These are phyloP conservation scores for Yarrowia alimentaria DNA, from an alignment of 805 yeast genomes.

Conservation along the genomic window DNA sequence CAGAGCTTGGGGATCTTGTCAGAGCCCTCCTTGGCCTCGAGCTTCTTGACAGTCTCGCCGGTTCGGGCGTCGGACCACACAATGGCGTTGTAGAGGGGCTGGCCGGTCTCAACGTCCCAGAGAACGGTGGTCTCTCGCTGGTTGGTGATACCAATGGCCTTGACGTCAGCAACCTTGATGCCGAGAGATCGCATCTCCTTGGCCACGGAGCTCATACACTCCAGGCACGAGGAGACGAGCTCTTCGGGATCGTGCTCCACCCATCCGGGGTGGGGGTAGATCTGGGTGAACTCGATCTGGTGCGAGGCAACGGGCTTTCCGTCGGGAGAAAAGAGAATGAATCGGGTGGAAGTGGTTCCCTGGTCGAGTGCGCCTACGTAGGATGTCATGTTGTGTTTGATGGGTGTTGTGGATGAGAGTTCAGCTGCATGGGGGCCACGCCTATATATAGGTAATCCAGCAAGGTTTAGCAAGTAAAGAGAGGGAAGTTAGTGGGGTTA, in stretches of 20 bases:
- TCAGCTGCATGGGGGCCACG: not conserved
- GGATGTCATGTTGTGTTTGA: constrained; percentile 6
- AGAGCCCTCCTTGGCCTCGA: constrained; percentile 55
- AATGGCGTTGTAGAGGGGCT: constrained; percentile 81
- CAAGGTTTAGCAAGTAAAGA: constrained; percentile 22
- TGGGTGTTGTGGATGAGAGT: not conserved
- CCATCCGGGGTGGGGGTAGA: constrained; percentile 55
- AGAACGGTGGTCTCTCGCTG: constrained; percentile 91
- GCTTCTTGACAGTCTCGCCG: constrained; percentile 61
- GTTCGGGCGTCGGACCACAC: constrained; percentile 97
- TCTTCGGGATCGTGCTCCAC: constrained; percentile 89
- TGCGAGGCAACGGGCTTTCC: constrained; percentile 83
- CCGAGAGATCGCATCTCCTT: constrained; percentile 37
- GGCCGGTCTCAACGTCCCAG: constrained; percentile 82
- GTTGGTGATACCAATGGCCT: constrained; percentile 83
- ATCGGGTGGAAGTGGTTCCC: constrained; percentile 91
- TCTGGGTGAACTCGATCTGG: constrained; percentile 76
- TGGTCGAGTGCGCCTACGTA: constrained; percentile 71
- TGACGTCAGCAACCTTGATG: constrained; percentile 47
- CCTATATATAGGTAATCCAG: not conserved
- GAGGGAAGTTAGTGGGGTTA: too few relatives aligned
- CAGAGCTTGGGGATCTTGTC: constrained; percentile 60
- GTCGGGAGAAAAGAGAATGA: constrained; percentile 67
- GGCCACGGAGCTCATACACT: constrained; percentile 55
- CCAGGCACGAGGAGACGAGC: constrained; percentile 73